These are phyloP conservation scores for Epithele typhae DNA, from an alignment of 768 basidiomycete species.

Conservation along the genomic window DNA sequence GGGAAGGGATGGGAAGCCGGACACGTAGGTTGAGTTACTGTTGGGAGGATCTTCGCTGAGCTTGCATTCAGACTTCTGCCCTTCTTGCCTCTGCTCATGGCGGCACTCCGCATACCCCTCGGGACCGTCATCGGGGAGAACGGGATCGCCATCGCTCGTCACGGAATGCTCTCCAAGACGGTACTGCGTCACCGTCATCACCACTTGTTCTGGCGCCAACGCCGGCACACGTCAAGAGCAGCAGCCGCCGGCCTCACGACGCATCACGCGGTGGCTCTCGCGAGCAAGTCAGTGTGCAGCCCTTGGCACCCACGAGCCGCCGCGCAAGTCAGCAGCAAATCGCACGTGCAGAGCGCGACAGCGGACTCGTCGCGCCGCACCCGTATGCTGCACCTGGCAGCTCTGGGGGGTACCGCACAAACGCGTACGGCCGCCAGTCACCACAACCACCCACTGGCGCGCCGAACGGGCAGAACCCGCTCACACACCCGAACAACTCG, in stretches of 20 bases:
- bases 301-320: constrained; percentile 60
- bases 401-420: constrained; percentile 49
- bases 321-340: constrained; percentile 61
- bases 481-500: constrained; percentile 39
- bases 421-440: constrained; percentile 50
- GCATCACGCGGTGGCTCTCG: constrained; percentile 46
- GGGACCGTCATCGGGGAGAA: constrained; percentile 50
- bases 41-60: neutral
- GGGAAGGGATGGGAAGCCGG: constrained; percentile 96
- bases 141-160: constrained; percentile 34
- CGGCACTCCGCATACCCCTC: constrained; percentile 48
- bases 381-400: constrained; percentile 69
- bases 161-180: constrained; percentile 50
- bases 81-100: constrained; percentile 47
- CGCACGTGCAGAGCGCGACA: constrained; percentile 24
- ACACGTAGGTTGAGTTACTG: constrained; percentile 70
- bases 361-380: constrained; percentile 53
- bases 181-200: constrained; percentile 42
- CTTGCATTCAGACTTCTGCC: constrained; percentile 37
- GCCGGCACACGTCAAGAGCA: constrained; percentile 60
- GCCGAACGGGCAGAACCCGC: constrained; percentile 25
- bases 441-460: constrained; percentile 28
- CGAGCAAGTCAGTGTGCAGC: constrained; percentile 55
- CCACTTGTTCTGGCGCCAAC: constrained; percentile 64
- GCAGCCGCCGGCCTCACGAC: constrained; percentile 48